A percentile compares a stretch with the other conserved stretches of the same genome.
phyloP scores from a whole-genome alignment of 139 green algal genomes.

The Nannochloris sp. region DNA sequence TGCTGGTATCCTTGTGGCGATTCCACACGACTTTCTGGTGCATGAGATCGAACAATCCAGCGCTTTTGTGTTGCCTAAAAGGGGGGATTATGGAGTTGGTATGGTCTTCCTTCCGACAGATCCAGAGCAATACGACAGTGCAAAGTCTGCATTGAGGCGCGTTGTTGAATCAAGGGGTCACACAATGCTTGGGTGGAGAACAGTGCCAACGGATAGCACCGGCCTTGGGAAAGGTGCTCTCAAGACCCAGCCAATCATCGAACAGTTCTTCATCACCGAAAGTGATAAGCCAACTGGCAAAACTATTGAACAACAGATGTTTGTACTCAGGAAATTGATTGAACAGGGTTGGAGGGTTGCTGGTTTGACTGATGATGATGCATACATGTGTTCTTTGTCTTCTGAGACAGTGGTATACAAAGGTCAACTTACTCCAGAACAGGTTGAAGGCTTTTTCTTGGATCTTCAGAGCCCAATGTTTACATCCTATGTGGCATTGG shows the following conservation, averaged over 20 bases:
- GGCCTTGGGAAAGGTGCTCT: slow-evolving; percentile 63
- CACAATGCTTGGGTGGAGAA: slow-evolving; percentile 73
- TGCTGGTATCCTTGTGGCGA: slow-evolving; percentile 81
- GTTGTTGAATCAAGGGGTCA: slow-evolving; percentile 55
- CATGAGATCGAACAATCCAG: slow-evolving; percentile 50
- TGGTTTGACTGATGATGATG: slow-evolving; percentile 54
- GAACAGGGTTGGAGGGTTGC: slow-evolving; percentile 41
- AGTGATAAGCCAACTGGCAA: slow-evolving; percentile 24
- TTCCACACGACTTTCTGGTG: slow-evolving; percentile 81
- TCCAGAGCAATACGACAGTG: slow-evolving; percentile 31
- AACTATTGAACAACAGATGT: slow-evolving; percentile 58
- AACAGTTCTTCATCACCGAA: slow-evolving; percentile 77
- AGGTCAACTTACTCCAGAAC: slow-evolving; percentile 85
- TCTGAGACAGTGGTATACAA: slow-evolving; percentile 91
- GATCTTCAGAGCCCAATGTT: slow-evolving; percentile 76
- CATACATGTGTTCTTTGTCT: slow-evolving; percentile 88
- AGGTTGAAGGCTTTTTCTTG: slow-evolving; percentile 74
- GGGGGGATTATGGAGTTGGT: slow-evolving; percentile 76
- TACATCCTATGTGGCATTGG: slow-evolving; percentile 80
- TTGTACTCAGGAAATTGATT: slow-evolving; percentile 73
- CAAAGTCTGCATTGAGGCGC: slow-evolving; percentile 51
- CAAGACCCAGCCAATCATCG: slow-evolving; percentile 72
- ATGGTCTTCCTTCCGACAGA: slow-evolving; percentile 83
- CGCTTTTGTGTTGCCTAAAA: slow-evolving; percentile 54
- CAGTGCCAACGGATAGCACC: slow-evolving; percentile 75